These are phyloP conservation scores for Sanghuangporus weigelae DNA, from an alignment of 1,284 basidiomycete species.

Conservation along the genomic window DNA sequence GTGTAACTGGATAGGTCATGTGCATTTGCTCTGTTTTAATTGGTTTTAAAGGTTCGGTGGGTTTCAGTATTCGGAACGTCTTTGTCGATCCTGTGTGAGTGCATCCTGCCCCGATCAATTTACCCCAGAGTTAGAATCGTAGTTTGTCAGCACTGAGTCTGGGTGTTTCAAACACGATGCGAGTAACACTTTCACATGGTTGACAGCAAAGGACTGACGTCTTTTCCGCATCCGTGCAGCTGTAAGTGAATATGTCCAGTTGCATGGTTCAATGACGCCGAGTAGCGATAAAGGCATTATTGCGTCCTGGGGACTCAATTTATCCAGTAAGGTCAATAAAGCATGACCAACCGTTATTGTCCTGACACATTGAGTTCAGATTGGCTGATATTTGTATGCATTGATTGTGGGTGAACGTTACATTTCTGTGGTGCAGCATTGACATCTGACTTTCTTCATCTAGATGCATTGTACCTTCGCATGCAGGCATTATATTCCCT, in stretches of 20 bases:
- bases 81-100: background rate
- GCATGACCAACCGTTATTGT: background rate
- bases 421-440: background rate
- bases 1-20: background rate
- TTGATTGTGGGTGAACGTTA: background rate
- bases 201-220: background rate
- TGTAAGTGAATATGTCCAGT: background rate
- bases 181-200: background rate
- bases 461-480: background rate
- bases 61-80: background rate
- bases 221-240: background rate
- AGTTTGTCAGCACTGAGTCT: no score
- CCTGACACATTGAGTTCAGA: background rate
- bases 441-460: background rate
- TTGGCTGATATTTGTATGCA: background rate
- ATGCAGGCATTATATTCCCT: background rate
- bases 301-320: background rate
- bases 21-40: background rate
- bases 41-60: background rate
- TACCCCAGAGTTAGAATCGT: background rate
- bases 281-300: background rate
- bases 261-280: background rate
- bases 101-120: background rate
- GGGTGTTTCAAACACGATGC: no score
- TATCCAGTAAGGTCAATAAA: background rate